These are phyloP conservation scores for Trichoderma sp. DNA, from an alignment of 2,329 filamentous ascomycete genomes.

Conservation along the genomic window DNA sequence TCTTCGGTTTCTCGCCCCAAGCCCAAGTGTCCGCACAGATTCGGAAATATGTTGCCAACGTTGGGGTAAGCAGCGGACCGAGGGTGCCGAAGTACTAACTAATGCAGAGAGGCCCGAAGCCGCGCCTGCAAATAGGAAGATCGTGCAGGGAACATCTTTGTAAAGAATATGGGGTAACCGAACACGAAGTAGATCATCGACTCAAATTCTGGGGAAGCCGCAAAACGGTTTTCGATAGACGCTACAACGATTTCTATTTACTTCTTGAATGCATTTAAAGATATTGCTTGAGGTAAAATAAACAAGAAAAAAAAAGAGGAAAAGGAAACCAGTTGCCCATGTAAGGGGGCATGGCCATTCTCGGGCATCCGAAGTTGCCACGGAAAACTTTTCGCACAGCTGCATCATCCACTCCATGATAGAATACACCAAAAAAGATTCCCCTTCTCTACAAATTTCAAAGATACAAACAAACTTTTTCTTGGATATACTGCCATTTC, in stretches of 20 bases:
- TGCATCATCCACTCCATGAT: background rate
- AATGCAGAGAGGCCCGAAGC: slow-evolving; percentile 19
- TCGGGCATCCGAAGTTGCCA: slow-evolving; percentile 5
- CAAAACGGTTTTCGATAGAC: background rate
- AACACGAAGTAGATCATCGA: background rate
- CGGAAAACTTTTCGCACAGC: background rate
- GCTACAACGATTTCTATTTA: too few relatives aligned
- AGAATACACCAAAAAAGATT: background rate
- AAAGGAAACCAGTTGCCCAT: background rate
- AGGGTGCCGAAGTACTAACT: slow-evolving; percentile 5
- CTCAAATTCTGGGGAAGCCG: background rate
- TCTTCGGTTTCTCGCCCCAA: background rate
- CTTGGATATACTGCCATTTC: background rate
- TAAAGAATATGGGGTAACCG: background rate
- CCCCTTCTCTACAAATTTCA: background rate
- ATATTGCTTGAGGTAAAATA: background rate
- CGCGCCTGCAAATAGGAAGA: slow-evolving; percentile 3
- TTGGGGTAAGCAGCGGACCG: slow-evolving; percentile 18
- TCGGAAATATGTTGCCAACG: background rate
- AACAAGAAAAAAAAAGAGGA: background rate
- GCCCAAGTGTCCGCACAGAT: background rate
- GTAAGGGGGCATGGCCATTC: background rate
- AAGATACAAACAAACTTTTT: background rate
- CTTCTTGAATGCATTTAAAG: background rate
- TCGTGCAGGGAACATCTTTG: slow-evolving; percentile 15